Conservation (phyloP, 805 yeast species). For the Grigorovia yakushimaensis region DNA sequence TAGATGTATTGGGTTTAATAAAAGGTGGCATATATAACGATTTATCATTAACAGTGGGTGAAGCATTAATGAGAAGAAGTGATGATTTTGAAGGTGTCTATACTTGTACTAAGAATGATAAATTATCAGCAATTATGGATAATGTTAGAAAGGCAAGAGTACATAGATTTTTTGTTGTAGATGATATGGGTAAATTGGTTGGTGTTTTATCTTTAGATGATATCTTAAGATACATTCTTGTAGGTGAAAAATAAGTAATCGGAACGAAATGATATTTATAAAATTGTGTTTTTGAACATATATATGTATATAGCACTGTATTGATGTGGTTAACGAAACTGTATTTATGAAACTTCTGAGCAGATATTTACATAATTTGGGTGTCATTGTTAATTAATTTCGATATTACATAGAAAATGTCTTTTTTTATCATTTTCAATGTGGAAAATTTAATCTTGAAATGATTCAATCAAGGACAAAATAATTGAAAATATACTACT, state of each 20-base stretch:
- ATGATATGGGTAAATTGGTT: constrained; percentile 61
- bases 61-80: constrained; percentile 78
- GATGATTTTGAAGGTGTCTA: constrained; percentile 97
- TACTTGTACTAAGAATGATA: constrained; percentile 83
- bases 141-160: constrained; percentile 84
- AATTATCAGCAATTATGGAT: constrained; percentile 82
- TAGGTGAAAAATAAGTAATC: constrained; percentile 39
- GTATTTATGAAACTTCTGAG: too few relatives aligned
- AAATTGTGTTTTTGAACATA: too few relatives aligned
- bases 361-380: too few relatives aligned
- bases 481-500: too few relatives aligned
- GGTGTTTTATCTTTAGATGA: constrained; percentile 91
- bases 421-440: too few relatives aligned
- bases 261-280: too few relatives aligned
- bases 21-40: constrained; percentile 93
- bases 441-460: too few relatives aligned
- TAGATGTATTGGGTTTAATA: constrained; percentile 83
- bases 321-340: too few relatives aligned
- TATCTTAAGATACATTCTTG: constrained; percentile 70
- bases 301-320: too few relatives aligned
- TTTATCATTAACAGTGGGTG: constrained; percentile 84
- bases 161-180: constrained; percentile 87
- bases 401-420: too few relatives aligned
- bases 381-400: too few relatives aligned
- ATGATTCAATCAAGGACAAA: too few relatives aligned